Evolutionary conservation across 2,329 filamentous ascomycete genomes (phyloP), one percentile per base, ranked within the genome.

Genomic region (Sporothrix pallida): DNA sequence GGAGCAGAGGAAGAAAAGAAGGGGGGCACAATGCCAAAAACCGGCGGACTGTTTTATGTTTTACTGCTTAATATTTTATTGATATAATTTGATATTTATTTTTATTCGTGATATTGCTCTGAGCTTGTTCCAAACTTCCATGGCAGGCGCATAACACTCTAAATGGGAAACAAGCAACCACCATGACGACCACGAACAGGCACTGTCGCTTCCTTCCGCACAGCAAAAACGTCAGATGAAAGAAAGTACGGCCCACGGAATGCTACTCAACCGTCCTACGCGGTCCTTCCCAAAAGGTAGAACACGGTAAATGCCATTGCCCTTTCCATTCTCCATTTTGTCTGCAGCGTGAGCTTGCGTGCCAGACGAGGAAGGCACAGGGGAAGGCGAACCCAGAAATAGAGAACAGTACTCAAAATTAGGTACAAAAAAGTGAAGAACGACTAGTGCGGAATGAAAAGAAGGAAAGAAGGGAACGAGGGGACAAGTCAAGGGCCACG

Each of bases 401-500:
- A 26, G 23, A 26, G 23, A 26, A 26, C 23, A 3, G 23, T 26
- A 26, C 23, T 26, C 23, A 26, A 26, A 26, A 26, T 26, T 26
- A 26, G 26, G 17, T 10, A 10, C 15, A 9, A 52, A 65, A 1
- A 67, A 67, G 63, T 63, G n/a, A 54, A 42, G 48, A 54, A 56
- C 58, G 42, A 58, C 69, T 26, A 56, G 54, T 58, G 42, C 67
- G 44, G 67, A 60, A 67, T 52, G 17, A 69, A 52, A n/a, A 48
- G 63, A 23, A 65, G 5, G 58, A 10, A 46, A 52, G 67, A 26
- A 71, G 62, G 44, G 68, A 70, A 71, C 70, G 73, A 71, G 68
- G 75, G 73, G 63, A 73, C 72, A 52, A 73, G 67, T 70, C 73
- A 70, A 75, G 72, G 71, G 31, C 70, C 37, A 37, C 69, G 75